Conservation (phyloP, 192 early-diverging fungal genomes). For the Podochytrium sp. region DNA sequence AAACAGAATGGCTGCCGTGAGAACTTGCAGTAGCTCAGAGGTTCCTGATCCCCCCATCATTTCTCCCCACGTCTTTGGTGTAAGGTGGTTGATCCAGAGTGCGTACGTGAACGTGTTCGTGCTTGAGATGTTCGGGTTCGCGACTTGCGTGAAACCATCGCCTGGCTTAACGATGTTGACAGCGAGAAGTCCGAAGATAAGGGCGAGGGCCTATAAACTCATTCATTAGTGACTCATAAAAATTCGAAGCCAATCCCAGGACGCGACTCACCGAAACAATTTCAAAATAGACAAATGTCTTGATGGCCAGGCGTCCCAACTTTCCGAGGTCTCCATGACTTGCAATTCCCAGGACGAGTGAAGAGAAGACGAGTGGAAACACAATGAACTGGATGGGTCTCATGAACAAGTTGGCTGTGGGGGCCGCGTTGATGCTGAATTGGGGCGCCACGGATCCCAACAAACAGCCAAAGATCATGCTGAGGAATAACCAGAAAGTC, state of each 20-base stretch:
- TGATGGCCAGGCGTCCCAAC: slow-evolving; percentile 67
- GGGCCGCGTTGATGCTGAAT: slow-evolving; percentile 35
- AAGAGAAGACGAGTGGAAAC: slow-evolving; percentile 73
- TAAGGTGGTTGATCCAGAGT: slow-evolving; percentile 57
- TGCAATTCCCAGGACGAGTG: slow-evolving; percentile 73
- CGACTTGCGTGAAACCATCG: slow-evolving; percentile 33
- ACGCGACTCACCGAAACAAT: slow-evolving; percentile 36
- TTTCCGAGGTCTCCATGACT: slow-evolving; percentile 67
- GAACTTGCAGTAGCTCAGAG: slow-evolving; percentile 58
- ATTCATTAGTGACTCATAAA: no score
- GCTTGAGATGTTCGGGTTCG: slow-evolving; percentile 18
- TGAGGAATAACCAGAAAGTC: no score
- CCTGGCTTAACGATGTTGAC: slow-evolving; percentile 70
- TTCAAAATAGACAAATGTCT: slow-evolving; percentile 73
- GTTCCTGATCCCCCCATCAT: slow-evolving; percentile 54
- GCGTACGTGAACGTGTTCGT: slow-evolving; percentile 53
- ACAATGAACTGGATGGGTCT: slow-evolving; percentile 48
- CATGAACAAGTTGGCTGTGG: slow-evolving; percentile 41
- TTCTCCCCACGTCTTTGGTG: slow-evolving; percentile 56
- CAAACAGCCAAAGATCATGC: no score
- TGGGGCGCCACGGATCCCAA: slow-evolving; percentile 30
- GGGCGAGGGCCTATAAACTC: slow-evolving; percentile 45
- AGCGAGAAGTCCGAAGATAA: slow-evolving; percentile 66
- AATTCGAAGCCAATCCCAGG: not conserved
- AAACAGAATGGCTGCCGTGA: slow-evolving; percentile 72